A percentile compares a stretch with the other conserved stretches of the same genome.
Evolutionary conservation across 352 stramenopile genomes (phyloP).

Genomic region (Pythium rhizo-oryzae): DNA sequence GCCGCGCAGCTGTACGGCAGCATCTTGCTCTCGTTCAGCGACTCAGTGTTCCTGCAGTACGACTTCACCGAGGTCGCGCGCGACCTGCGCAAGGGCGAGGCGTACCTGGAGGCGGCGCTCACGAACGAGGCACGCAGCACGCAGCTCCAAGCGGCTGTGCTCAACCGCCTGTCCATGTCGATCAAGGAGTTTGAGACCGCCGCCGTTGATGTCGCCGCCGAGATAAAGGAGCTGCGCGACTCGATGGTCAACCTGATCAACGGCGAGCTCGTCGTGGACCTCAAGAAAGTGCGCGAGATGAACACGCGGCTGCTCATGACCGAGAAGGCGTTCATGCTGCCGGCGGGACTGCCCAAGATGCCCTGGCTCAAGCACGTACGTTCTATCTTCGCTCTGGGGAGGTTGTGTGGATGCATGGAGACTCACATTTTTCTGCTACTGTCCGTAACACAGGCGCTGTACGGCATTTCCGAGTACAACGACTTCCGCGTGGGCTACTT

Average conservation of each 20-base stretch:
- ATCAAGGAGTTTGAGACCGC: slow-evolving; percentile 67
- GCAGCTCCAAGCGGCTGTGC: slow-evolving; percentile 19
- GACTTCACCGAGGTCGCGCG: slow-evolving; percentile 82
- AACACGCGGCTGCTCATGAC: slow-evolving; percentile 86
- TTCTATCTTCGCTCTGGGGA: too few relatives aligned
- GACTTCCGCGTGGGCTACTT: slow-evolving; percentile 82
- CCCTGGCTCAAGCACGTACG: slow-evolving; percentile 85
- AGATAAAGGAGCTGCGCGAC: slow-evolving; percentile 64
- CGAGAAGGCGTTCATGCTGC: slow-evolving; percentile 78
- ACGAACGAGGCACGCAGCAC: slow-evolving; percentile 25
- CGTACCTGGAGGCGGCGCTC: slow-evolving; percentile 55
- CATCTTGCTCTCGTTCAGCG: slow-evolving; percentile 74
- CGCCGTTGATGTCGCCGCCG: slow-evolving; percentile 48
- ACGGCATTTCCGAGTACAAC: slow-evolving; percentile 85
- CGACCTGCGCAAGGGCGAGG: slow-evolving; percentile 65
- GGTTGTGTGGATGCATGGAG: too few relatives aligned
- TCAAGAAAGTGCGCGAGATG: slow-evolving; percentile 78
- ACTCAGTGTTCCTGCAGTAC: slow-evolving; percentile 85
- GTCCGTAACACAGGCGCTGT: slow-evolving; percentile 70
- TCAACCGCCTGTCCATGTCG: slow-evolving; percentile 57
- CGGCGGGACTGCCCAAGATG: slow-evolving; percentile 62
- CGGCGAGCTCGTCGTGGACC: slow-evolving; percentile 65
- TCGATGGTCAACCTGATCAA: slow-evolving; percentile 62
- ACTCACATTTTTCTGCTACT: not conserved
- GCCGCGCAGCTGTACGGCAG: slow-evolving; percentile 81